Evolutionary conservation across 495 filamentous ascomycete genomes (phyloP), one percentile per base, ranked within the genome.

Genomic region (Aspergillus sclerotiicarbonarius): DNA sequence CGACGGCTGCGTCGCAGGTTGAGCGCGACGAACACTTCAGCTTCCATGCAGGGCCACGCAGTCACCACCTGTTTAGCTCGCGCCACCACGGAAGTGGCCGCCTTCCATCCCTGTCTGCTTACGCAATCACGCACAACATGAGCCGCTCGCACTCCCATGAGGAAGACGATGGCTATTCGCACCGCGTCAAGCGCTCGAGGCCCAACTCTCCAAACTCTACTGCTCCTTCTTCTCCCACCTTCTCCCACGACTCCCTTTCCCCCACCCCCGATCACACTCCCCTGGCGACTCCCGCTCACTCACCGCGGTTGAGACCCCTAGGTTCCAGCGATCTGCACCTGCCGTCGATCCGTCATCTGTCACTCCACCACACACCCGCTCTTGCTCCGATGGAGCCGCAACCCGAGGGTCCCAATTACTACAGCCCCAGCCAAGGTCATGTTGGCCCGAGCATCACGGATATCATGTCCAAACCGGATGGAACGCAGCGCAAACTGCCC

Each of bases 231-330:
- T 98, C 94, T 2, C 94, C 94, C n/a, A 96, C 91, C 32, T 98
- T 96, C 76, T 96, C 94, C 6, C 90, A 96, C 73, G 93, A 95
- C 76, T 96, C 92, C 8, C 84, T 91, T 21, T 98, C 95, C 1
- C 95, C 94, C 1, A 98, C 94, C 2, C 95, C 94, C 2, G 94
- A 97, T 67, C 92, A 96, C 78, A 98, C 95, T 13, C 94, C 94
- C 7, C 82, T 98, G 44, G 94, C 92, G 31, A 98, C 94, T 2
- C 94, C 94, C 0, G 91, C 91, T 30, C 94, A 98, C 75, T 98
- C 95, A 6, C 94, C 94, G 19, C 90, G 94, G 30, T 79, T 98
- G 53, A 85, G 89, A 51, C 94, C 94, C 6, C 81, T 86, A 57
- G 84, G 84, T 32, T 69, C 78, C 62, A 83, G 77, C 61, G 89